Conservation (phyloP, 179 eudicot genomes). For the Silene coronaria region DNA sequence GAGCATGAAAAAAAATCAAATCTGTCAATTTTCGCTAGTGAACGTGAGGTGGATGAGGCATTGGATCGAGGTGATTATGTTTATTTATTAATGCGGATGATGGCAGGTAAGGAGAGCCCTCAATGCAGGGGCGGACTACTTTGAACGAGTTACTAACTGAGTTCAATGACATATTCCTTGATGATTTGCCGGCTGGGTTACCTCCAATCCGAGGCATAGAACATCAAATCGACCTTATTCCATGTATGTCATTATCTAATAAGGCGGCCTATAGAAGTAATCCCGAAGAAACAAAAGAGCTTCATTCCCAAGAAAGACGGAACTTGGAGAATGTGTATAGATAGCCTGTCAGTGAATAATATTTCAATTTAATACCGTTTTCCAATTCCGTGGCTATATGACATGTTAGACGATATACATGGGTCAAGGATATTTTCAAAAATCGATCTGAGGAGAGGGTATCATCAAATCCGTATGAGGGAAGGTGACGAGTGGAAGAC, state of each 20-base stretch:
- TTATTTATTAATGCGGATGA: neutral
- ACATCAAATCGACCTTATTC: neutral
- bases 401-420: neutral
- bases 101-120: too few species aligned
- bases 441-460: too few species aligned
- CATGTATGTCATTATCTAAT: neutral
- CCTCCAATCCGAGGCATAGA: neutral
- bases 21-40: neutral
- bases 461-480: too few species aligned
- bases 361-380: neutral
- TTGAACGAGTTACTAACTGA: neutral
- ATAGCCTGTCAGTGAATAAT: too few species aligned
- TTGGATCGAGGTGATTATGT: neutral
- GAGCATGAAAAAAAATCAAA: neutral
- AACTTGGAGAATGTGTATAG: too few species aligned
- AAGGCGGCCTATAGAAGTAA: too few species aligned
- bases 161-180: neutral
- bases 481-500: too few species aligned
- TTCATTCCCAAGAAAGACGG: too few species aligned
- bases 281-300: too few species aligned
- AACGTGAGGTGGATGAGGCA: neutral
- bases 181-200: neutral
- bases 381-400: neutral
- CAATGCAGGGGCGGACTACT: neutral
- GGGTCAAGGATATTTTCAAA: too few species aligned